A percentile compares a stretch with the other conserved stretches of the same genome.
These are phyloP conservation scores for Lactarius quietus DNA, from an alignment of 768 basidiomycete genomes.

Conservation along the genomic window DNA sequence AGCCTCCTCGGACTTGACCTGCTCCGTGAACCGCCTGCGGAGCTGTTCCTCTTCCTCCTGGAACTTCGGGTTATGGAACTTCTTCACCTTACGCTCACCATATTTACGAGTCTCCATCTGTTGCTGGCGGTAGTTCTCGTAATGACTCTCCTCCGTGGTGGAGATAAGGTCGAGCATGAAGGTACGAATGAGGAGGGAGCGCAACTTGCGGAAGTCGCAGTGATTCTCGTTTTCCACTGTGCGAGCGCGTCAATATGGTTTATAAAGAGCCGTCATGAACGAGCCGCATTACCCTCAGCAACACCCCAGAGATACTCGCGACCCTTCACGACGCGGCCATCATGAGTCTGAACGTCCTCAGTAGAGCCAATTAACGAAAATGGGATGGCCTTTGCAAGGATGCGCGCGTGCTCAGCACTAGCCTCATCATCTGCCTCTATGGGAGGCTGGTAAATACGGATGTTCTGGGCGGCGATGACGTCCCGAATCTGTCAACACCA, in stretches of 20 bases:
- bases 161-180: slow-evolving; percentile 98
- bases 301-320: slow-evolving; percentile 99
- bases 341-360: slow-evolving; percentile 86
- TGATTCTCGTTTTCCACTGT: slow-evolving; percentile 98
- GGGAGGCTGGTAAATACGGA: slow-evolving; percentile 92
- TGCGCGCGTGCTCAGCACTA: slow-evolving; percentile 82
- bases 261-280: neutral
- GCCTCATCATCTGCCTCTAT: slow-evolving; percentile 86
- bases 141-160: slow-evolving; percentile 93
- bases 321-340: slow-evolving; percentile 93
- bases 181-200: slow-evolving; percentile 91
- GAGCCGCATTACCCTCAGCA: slow-evolving; percentile 73
- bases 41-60: slow-evolving; percentile 98
- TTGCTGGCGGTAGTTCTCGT: slow-evolving; percentile 95
- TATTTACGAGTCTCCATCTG: slow-evolving; percentile 99
- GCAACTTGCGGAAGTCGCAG: slow-evolving; percentile 98
- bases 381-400: slow-evolving; percentile 88
- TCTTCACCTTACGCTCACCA: slow-evolving; percentile 97
- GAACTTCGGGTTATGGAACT: slow-evolving; percentile 99
- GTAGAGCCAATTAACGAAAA: slow-evolving; percentile 99
- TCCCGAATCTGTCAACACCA: slow-evolving; percentile 65
- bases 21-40: slow-evolving; percentile 97
- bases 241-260: neutral
- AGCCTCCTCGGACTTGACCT: slow-evolving; percentile 98
- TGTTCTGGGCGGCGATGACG: slow-evolving; percentile 85